These are phyloP conservation scores for Cutaneotrichosporon cavernicola DNA, from an alignment of 1,284 basidiomycete genomes.

Conservation along the genomic window DNA sequence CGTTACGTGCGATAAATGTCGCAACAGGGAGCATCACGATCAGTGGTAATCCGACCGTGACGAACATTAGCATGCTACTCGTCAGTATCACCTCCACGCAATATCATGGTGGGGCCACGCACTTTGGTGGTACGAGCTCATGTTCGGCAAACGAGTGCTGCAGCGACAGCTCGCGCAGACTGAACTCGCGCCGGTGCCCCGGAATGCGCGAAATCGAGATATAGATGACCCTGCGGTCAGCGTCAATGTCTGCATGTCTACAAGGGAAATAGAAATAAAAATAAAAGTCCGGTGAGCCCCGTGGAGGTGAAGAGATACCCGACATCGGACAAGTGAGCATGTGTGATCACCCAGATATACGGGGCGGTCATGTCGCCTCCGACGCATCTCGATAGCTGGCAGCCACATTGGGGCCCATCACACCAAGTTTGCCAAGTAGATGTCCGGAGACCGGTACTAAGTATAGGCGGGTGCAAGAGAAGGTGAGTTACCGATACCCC, in stretches of 20 bases:
- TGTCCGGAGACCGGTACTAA: not conserved
- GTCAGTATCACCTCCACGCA: slow-evolving; percentile 34
- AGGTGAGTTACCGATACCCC: not conserved
- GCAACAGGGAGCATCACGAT: slow-evolving; percentile 69
- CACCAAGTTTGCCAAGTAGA: too few relatives aligned
- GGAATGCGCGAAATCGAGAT: slow-evolving; percentile 68
- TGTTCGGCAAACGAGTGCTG: slow-evolving; percentile 69
- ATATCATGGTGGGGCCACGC: not conserved
- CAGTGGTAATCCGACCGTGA: slow-evolving; percentile 68
- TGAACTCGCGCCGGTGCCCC: slow-evolving; percentile 82
- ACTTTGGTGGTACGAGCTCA: slow-evolving; percentile 76
- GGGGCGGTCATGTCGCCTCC: not conserved
- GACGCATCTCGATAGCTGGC: not conserved
- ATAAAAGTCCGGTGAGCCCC: not conserved
- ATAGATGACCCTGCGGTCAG: slow-evolving; percentile 60
- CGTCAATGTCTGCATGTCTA: too few relatives aligned
- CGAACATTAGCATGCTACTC: slow-evolving; percentile 62
- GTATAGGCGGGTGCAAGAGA: not conserved
- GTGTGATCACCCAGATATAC: not conserved
- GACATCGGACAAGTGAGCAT: not conserved
- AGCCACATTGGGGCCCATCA: not conserved
- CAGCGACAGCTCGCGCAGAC: slow-evolving; percentile 71
- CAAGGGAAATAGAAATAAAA: not conserved
- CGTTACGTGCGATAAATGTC: slow-evolving; percentile 66
- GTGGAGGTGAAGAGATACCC: not conserved